phyloP scores from a whole-genome alignment of 2,329 filamentous ascomycete species.

The Trichoderma pleuroti region DNA sequence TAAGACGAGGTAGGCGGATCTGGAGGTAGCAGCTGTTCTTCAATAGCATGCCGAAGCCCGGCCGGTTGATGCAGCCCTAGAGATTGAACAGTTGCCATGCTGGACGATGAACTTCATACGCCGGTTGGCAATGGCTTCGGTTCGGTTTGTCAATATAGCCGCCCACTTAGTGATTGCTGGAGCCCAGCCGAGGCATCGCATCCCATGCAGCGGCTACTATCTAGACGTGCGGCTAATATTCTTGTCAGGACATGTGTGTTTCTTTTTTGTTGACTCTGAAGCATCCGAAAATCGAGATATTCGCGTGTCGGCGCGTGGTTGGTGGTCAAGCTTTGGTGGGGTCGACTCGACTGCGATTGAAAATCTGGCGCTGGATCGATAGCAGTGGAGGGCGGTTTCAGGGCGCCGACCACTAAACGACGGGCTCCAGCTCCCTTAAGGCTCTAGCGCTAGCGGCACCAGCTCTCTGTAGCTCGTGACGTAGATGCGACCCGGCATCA shows the following conservation, averaged over 20 bases:
- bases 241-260: not conserved
- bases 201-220: not conserved
- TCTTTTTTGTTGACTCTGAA: not conserved
- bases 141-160: not conserved
- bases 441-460: not conserved
- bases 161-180: not conserved
- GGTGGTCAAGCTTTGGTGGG: conserved; percentile 15
- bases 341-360: conserved; percentile 3
- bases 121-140: conserved; percentile 16
- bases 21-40: conserved; percentile 70
- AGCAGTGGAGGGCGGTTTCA: not conserved
- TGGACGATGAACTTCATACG: conserved; percentile 33
- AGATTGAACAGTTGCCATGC: conserved; percentile 87
- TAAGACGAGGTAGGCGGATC: conserved; percentile 66
- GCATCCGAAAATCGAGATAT: not conserved
- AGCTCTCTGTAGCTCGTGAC: conserved; percentile 28
- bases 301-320: conserved; percentile 18
- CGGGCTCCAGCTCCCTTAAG: not conserved
- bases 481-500: conserved; percentile 28
- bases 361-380: not conserved
- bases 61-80: conserved; percentile 87
- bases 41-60: conserved; percentile 76
- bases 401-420: not conserved
- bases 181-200: not conserved
- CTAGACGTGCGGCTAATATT: not conserved